Evolutionary conservation across 768 basidiomycete genomes (phyloP).

Genomic region (Phlebiopsis flavidoalba): DNA sequence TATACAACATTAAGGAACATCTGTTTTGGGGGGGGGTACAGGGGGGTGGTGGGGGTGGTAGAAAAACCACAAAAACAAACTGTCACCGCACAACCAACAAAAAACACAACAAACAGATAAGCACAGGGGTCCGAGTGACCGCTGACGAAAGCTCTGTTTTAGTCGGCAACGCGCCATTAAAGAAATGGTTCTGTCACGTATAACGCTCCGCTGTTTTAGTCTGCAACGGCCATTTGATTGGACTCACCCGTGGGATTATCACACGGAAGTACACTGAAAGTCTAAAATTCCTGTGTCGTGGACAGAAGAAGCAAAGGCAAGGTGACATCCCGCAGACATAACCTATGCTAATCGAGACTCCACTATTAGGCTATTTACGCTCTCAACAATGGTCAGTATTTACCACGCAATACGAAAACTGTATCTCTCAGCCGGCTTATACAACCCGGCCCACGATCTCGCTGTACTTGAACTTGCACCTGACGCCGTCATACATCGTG

Average conservation of each 20-base stretch:
- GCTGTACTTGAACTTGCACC: constrained; percentile 85
- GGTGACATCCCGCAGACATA: constrained; percentile 8
- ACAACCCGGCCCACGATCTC: constrained; percentile 74
- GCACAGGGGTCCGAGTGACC: too few species aligned
- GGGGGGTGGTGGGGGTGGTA: too few species aligned
- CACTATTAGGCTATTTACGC: constrained; percentile 58
- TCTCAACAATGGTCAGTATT: constrained; percentile 51
- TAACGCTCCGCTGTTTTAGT: constrained; percentile 60
- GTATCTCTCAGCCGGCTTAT: constrained; percentile 65
- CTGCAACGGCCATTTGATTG: too few species aligned
- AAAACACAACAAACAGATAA: too few species aligned
- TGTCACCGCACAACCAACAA: too few species aligned
- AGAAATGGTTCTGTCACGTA: constrained; percentile 71
- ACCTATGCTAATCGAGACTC: not conserved
- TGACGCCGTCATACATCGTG: constrained; percentile 68
- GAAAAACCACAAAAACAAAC: too few species aligned
- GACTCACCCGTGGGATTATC: constrained; percentile 67
- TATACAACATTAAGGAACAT: too few species aligned
- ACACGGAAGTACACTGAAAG: constrained; percentile 70
- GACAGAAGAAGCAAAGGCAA: constrained; percentile 88
- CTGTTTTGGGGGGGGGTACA: constrained; percentile 79
- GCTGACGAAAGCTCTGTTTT: not conserved
- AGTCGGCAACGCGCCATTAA: constrained; percentile 83
- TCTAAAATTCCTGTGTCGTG: constrained; percentile 79
- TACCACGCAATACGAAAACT: constrained; percentile 77